phyloP scores from a whole-genome alignment of 2,329 filamentous ascomycete species.

The Cladosporium oxysporum region DNA sequence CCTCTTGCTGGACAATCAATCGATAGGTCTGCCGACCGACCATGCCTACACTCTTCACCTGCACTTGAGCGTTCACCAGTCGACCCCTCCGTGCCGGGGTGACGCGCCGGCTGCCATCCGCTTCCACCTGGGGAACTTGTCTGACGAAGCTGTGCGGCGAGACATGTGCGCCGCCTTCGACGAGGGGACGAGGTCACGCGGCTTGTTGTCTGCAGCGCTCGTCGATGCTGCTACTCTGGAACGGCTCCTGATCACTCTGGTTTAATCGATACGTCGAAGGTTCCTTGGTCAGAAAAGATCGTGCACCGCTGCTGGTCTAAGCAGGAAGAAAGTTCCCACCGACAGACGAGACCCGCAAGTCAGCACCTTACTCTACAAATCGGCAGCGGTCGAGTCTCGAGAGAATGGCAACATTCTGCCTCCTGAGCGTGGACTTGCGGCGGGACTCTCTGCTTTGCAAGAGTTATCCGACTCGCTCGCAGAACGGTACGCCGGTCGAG shows the following conservation, averaged over 20 bases:
- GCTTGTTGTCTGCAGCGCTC: neutral
- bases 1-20: constrained; percentile 1
- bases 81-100: too few relatives aligned
- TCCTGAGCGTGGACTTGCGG: too few relatives aligned
- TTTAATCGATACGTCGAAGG: neutral
- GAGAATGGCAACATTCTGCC: too few relatives aligned
- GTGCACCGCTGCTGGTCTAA: neutral
- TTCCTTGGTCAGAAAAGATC: constrained; percentile 2
- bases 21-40: neutral
- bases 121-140: neutral
- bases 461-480: too few relatives aligned
- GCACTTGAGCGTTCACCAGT: neutral
- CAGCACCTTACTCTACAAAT: too few relatives aligned
- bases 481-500: too few relatives aligned
- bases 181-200: neutral
- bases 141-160: neutral
- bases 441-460: too few relatives aligned
- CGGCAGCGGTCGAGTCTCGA: too few relatives aligned
- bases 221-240: neutral
- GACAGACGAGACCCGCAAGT: neutral
- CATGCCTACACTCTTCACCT: constrained; percentile 1
- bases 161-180: too few relatives aligned
- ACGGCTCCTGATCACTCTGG: too few relatives aligned
- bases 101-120: neutral
- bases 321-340: neutral